Base-by-base conservation (phyloP, 2,329 filamentous ascomycete genomes). In the Aureobasidium sp. region DNA sequence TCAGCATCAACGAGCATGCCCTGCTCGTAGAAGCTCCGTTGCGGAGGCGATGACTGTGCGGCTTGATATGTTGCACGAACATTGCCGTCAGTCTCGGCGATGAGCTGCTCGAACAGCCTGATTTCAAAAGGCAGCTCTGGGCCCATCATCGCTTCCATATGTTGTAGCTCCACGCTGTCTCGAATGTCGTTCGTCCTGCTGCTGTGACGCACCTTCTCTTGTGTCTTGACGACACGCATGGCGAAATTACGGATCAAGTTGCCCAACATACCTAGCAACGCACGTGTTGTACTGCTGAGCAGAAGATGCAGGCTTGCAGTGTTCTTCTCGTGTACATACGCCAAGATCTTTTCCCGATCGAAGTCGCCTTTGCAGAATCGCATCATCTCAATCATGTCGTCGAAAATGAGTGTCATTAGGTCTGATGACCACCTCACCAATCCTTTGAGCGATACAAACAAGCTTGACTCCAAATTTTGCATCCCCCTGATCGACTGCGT, bases 341-440 rank as follows among this genome's bases (percentile, higher is more conserved):
- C 17, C 27, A 44, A 13, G 29, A 59, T 13, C 7, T 8, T n/a
- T 5, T 44, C 26, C 12, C 8, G 47, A 13, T 52, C 48, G 29
- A 47, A 34, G 57, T 56, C 36, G 39, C 46, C 46, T 8, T 62
- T 42, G 53, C 53, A 59, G 10, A 27, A 39, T 51, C 41, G 36
- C 29, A 46, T 42, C n/a, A 60, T 37, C 26, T 47, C 48, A 61
- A 79, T 75, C 42, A 87, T 71, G 34, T 82, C 80, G 66, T 83
- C 80, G 44, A 85, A 69, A 32, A 85, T 74, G 68, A 79, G 85
- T 23, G 80, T 76, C 64, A 81, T 78, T 57, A 86, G 78, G 65
- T 93, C 87, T 39, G 91, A 79, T 0, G 84, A 84, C 92, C 92
- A 97, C 70, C 84, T 87, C 4, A 88, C 84, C 61, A 91, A 88